Base-by-base conservation (phyloP, 495 filamentous ascomycete genomes). In the Penicillium steckii region DNA sequence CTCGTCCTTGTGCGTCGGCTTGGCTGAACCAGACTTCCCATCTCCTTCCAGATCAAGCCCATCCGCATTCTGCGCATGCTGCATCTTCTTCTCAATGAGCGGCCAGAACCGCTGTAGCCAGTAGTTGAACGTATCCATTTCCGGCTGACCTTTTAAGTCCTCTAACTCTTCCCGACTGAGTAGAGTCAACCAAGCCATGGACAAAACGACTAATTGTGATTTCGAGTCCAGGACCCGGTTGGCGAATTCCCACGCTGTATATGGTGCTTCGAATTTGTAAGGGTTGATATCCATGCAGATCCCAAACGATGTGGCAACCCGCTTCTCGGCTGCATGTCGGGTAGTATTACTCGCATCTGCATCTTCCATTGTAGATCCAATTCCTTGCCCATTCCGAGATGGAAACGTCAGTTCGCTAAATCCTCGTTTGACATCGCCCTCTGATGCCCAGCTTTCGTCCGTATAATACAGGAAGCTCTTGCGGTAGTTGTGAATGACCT, bases 381-480 rank as follows among this genome's bases (percentile, higher is more conserved):
- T 12, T 30, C n/a, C 32, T 8, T 21, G 18, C 25, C 13, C 41
- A 17, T 50, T 17, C 17, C 41, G 38, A 6, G 53, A 37, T 4
- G 17, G 15, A 29, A 79, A 69, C n/a, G 56, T 53, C 12, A 80
- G 64, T 21, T 64, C 53, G 23, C 65, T 58, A 33, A 69, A 76
- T 4, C 72, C 67, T 45, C 67, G 90, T 13, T 85, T 85, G 4
- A 74, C 70, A 17, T 69, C 63, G 9, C 90, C 89, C 70, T 96
- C 92, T 2, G 78, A 66, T 1, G 93, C 91, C 94, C 94, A 98
- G 0, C 84, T 88, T 61, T 91, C 90, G 62, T 97, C 93, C 1
- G 90, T 94, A 70, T 88, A 89, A 68, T 93, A 97, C 49, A 98
- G 79, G 57, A 92, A 92, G 19, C 76, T 77, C 66, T 98, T 98